These are phyloP conservation scores for Penicillium sp. DNA, from an alignment of 2,329 filamentous ascomycete species.

Conservation along the genomic window DNA sequence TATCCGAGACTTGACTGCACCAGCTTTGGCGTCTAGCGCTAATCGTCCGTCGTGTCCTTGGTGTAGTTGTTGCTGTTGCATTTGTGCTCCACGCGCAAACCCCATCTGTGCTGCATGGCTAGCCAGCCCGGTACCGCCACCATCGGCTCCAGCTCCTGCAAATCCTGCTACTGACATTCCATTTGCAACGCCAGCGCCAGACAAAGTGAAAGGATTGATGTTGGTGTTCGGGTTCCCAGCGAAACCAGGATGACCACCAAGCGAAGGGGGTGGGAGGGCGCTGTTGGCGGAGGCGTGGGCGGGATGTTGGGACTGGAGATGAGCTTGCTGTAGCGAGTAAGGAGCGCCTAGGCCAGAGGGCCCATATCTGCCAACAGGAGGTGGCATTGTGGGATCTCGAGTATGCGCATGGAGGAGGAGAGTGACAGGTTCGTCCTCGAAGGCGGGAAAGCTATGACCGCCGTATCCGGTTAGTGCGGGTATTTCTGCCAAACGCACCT, in stretches of 20 bases:
- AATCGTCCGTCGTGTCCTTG: conserved; percentile 49
- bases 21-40: conserved; percentile 51
- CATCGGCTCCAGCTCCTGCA: conserved; percentile 51
- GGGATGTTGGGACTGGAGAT: conserved; percentile 39
- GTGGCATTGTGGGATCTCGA: conserved; percentile 47
- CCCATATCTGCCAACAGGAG: conserved; percentile 54
- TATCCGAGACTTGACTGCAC: conserved; percentile 69
- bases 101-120: conserved; percentile 84
- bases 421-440: conserved; percentile 25
- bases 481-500: conserved; percentile 26
- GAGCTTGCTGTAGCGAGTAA: conserved; percentile 48
- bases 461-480: conserved; percentile 31
- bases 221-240: conserved; percentile 58
- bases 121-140: conserved; percentile 63
- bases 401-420: conserved; percentile 9
- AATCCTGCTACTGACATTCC: conserved; percentile 54
- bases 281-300: conserved; percentile 40
- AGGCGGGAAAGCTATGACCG: conserved; percentile 24
- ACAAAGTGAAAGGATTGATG: conserved; percentile 58
- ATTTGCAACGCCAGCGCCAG: conserved; percentile 48
- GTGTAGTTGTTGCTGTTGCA: conserved; percentile 53
- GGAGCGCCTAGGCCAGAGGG: conserved; percentile 54
- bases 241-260: conserved; percentile 66
- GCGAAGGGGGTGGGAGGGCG: conserved; percentile 50
- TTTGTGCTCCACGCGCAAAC: conserved; percentile 68